Evolutionary conservation across 1,139 yeast species (phyloP), one percentile per base, ranked within the genome.

Genomic region (Kazachstania sp.): DNA sequence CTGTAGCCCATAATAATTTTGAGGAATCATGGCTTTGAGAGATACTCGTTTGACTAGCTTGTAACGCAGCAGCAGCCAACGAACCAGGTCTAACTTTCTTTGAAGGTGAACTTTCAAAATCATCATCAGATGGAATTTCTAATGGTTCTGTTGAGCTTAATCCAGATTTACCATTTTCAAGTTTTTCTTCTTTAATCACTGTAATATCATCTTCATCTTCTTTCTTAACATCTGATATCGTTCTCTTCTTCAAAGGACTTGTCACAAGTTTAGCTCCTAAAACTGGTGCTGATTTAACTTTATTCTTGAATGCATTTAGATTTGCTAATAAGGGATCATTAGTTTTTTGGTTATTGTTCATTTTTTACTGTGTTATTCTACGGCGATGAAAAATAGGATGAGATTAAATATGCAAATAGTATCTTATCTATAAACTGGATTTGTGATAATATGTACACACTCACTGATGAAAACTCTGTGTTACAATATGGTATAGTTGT

Each of bases 1-100:
- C 97, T 16, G 92, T 94, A 1, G 97, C 97, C 61, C 86, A 77
- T 52, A 84, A 81, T 50, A 87, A 70, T 64, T 85, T 87, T 0
- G 96, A 86, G 9, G 90, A 82, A 52, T 83, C 75, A 63, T 85
- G 95, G 41, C 61, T 57, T 47, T 58, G 56, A 3, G 63, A 58
- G 12, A 84, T 74, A 15, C 79, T 80, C 4, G 71, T 60, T 11
- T 62, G 56, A 47, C 57, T 60, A 41, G 60, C 64, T 58, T 58
- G 61, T 31, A 57, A 48, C 2, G 63, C 64, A 23, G 60, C 60
- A 15, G 65, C 63, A 13, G 66, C 62, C 6, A 66, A 60, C 2
- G 65, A 55, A 1, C 68, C 66, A 1, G 71, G 69, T 49, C 64
- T 66, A 46, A 66, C 67, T 44, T 59, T 55, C 41, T 59, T 60